Conservation (phyloP, 148 eudicot species). For the Heliamphora exappendiculata region DNA sequence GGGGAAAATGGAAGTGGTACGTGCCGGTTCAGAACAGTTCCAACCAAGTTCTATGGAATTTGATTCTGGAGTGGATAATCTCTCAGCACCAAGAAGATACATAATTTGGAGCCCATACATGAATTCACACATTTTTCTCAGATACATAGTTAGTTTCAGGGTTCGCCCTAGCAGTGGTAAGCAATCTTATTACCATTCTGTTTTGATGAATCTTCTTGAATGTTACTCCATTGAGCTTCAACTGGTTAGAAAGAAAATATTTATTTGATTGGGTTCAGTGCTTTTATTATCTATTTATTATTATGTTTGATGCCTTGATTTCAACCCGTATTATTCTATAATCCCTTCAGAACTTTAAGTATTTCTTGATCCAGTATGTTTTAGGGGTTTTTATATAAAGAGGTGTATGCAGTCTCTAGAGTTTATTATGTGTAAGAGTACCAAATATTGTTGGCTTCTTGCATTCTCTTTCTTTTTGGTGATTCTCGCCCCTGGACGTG, state of each 20-base stretch:
- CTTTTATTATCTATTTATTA: too few relatives aligned
- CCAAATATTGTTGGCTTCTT: too few relatives aligned
- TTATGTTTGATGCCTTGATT: too few relatives aligned
- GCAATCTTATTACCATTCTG: neutral
- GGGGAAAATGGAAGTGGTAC: conserved; percentile 26
- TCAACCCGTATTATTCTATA: too few relatives aligned
- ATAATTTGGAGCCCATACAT: conserved; percentile 37
- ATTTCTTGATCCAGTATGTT: too few relatives aligned
- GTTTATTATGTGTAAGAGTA: too few relatives aligned
- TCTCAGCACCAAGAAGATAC: conserved; percentile 24
- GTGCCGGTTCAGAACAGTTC: conserved; percentile 23
- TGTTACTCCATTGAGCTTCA: neutral
- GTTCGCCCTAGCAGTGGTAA: neutral
- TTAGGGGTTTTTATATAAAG: too few relatives aligned
- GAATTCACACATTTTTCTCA: conserved; percentile 42
- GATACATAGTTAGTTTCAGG: conserved; percentile 34
- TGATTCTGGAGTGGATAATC: conserved; percentile 34
- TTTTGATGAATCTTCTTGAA: neutral
- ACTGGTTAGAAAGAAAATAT: neutral
- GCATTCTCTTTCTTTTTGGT: too few relatives aligned
- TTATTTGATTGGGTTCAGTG: too few relatives aligned
- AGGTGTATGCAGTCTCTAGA: too few relatives aligned
- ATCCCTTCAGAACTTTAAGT: too few relatives aligned
- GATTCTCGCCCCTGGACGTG: too few relatives aligned
- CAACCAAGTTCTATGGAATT: conserved; percentile 32